A percentile compares a stretch with the other conserved stretches of the same genome.
Conservation (phyloP, 495 filamentous ascomycete genomes). For the Tuber indicum region DNA sequence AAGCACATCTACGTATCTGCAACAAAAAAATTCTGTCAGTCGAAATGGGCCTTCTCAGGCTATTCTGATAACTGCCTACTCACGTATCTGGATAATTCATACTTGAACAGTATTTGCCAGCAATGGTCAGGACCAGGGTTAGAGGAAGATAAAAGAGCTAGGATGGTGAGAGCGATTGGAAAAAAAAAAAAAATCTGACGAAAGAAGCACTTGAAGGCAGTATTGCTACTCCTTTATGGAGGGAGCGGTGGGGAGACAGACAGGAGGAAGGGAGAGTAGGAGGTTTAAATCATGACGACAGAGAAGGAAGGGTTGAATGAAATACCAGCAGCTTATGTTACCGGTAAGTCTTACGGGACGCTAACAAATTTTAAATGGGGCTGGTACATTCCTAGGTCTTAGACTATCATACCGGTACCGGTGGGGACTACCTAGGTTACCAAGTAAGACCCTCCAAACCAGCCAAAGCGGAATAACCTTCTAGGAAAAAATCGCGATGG, state of each 20-base stretch:
- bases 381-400: not conserved
- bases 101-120: conserved; percentile 33
- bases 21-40: conserved; percentile 8
- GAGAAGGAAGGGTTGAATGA: not conserved
- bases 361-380: not conserved
- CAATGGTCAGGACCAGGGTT: conserved; percentile 20
- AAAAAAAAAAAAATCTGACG: not conserved
- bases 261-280: conserved; percentile 40
- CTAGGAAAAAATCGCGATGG: not conserved
- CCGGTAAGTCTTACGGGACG: not conserved
- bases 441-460: not conserved
- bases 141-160: conserved; percentile 17
- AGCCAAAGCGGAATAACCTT: not conserved
- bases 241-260: conserved; percentile 34
- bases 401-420: not conserved
- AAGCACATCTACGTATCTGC: conserved; percentile 87
- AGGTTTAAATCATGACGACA: conserved; percentile 6
- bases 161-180: conserved; percentile 7
- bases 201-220: conserved; percentile 3
- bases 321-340: not conserved
- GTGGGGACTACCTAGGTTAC: not conserved
- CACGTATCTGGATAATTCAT: conserved; percentile 43
- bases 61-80: conserved; percentile 12
- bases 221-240: conserved; percentile 37
- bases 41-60: conserved; percentile 5